Evolutionary conservation across 495 filamentous ascomycete genomes (phyloP), one percentile per base, ranked within the genome.

Genomic region (Podospora sp.): DNA sequence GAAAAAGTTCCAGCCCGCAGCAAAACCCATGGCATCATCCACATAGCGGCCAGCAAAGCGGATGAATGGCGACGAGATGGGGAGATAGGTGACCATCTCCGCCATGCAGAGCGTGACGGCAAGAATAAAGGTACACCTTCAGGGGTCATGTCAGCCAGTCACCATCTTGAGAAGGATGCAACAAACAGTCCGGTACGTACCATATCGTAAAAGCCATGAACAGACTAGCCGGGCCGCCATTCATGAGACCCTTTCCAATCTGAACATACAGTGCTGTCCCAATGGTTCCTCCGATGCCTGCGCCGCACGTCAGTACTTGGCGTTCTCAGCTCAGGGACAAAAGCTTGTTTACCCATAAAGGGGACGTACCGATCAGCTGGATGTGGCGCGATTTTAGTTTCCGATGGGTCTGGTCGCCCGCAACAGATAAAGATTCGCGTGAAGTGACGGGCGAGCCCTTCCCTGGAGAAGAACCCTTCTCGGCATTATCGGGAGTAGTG

Each of bases 11-110:
- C 89, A 94, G 14, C 91, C 88, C 24, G 84, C 85, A 70, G 86
- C 86, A 64, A 89, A 87, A n/a, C 88, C 87, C 62, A 88, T 83
- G 49, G 85, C 80, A 33, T 90, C 90, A 73, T 93, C 91, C 65
- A 94, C 91, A 75, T 88, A 94, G 49, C 89, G 86, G 26, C 91
- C 90, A 29, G 92, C 91, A 73, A 94, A 91, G 26, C 90, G 88
- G 74, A 95, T 92, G 72, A 94, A 94, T 9, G 92, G 91, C 14
- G 89, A 91, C 21, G 88, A 90, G 60, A 95, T 89, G 29, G 92
- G 91, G 49, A 93, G 81, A 71, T 92, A 94, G 12, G 89, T 90
- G 27, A 91, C 90, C 90, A 94, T 92, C 75, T 94, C 92, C 2
- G 89, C 89, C 82, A 92, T 85, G 72, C 82, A 80, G 60, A 83